phyloP scores from a whole-genome alignment of 2,329 filamentous ascomycete species.

The Myrmaecium sp. region DNA sequence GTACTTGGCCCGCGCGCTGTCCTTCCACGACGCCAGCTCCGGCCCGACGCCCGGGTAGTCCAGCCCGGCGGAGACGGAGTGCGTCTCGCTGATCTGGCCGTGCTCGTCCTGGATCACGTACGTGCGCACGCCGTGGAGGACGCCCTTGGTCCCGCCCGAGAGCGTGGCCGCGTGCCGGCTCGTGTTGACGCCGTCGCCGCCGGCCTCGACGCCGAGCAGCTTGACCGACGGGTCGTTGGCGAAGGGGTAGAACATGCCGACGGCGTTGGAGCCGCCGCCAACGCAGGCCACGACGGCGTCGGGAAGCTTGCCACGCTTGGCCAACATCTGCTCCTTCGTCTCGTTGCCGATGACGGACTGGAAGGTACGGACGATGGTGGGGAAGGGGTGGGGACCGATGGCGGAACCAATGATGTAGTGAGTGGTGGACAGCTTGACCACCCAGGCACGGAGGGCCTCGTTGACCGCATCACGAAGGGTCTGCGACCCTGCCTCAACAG shows the following conservation, averaged over 20 bases:
- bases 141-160: constrained; percentile 71
- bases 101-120: constrained; percentile 88
- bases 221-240: constrained; percentile 69
- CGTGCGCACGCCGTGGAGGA: constrained; percentile 87
- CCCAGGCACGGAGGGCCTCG: constrained; percentile 87
- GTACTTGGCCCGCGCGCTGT: constrained; percentile 70
- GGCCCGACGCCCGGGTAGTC: constrained; percentile 96
- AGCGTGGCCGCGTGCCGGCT: constrained; percentile 74
- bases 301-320: constrained; percentile 71
- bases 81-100: constrained; percentile 86
- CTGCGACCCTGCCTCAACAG: constrained; percentile 77
- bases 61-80: constrained; percentile 89
- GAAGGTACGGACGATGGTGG: constrained; percentile 92
- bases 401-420: constrained; percentile 98
- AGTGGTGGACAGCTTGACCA: constrained; percentile 78
- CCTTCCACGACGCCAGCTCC: constrained; percentile 86
- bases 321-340: constrained; percentile 80
- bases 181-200: constrained; percentile 82
- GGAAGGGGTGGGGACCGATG: constrained; percentile 95
- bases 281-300: constrained; percentile 96
- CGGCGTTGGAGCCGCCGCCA: constrained; percentile 85
- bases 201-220: constrained; percentile 85
- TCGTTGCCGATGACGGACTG: constrained; percentile 92
- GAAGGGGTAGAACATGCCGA: constrained; percentile 98
- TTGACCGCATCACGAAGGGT: constrained; percentile 57